A percentile compares a stretch with the other conserved stretches of the same genome.
Conservation (phyloP, 2,329 filamentous ascomycete genomes). For the Massarina eburnea region DNA sequence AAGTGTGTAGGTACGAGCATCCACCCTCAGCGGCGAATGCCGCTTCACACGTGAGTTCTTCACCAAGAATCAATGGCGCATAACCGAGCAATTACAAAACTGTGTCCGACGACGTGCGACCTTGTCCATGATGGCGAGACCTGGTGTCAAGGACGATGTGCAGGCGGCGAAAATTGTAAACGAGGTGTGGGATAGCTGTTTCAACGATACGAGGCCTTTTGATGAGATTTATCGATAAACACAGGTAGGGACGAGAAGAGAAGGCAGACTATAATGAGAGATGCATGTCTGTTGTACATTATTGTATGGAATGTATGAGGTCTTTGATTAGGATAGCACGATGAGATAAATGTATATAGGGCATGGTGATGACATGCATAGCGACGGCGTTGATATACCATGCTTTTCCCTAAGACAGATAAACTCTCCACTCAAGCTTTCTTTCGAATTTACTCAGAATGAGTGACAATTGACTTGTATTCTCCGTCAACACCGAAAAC, state of each 20-base stretch:
- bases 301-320: slow-evolving; percentile 5
- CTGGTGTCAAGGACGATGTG: slow-evolving; percentile 78
- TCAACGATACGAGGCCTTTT: slow-evolving; percentile 89
- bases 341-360: not conserved
- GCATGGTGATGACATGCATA: slow-evolving; percentile 11
- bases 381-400: slow-evolving; percentile 17
- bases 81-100: slow-evolving; percentile 91
- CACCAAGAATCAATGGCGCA: slow-evolving; percentile 78
- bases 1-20: slow-evolving; percentile 76
- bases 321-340: not conserved
- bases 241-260: not conserved
- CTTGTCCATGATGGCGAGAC: slow-evolving; percentile 74
- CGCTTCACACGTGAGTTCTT: slow-evolving; percentile 86
- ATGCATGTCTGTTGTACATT: no score
- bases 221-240: slow-evolving; percentile 85
- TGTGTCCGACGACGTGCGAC: slow-evolving; percentile 84
- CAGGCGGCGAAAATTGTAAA: slow-evolving; percentile 89
- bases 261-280: no score
- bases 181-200: slow-evolving; percentile 98
- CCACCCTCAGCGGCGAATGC: slow-evolving; percentile 91
- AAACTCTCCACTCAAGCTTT: slow-evolving; percentile 17
- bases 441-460: no score
- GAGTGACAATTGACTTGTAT: no score
- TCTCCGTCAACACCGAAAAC: no score
- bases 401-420: not conserved